phyloP scores from a whole-genome alignment of 768 basidiomycete species.

The Punctularia strigosozonata region DNA sequence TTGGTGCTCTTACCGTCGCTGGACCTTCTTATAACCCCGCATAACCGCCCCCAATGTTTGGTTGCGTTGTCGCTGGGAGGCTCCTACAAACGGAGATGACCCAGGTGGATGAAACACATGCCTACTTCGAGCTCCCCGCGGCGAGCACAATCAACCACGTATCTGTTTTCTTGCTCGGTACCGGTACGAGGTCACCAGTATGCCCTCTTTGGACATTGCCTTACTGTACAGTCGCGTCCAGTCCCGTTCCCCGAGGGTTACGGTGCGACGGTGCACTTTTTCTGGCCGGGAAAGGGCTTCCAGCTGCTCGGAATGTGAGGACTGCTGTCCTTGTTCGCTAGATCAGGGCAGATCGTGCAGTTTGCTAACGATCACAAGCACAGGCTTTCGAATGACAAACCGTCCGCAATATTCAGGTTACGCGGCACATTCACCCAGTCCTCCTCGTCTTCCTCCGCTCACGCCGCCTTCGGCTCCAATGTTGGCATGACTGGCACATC shows the following conservation, averaged over 20 bases:
- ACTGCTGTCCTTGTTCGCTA: background rate
- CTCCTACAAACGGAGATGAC: conserved; percentile 69
- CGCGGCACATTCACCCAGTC: conserved; percentile 45
- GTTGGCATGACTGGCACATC: conserved; percentile 7
- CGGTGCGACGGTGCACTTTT: conserved; percentile 76
- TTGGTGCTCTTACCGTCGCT: background rate
- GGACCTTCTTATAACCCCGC: background rate
- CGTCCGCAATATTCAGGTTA: conserved; percentile 80
- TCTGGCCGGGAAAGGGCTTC: conserved; percentile 80
- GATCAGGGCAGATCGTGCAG: background rate
- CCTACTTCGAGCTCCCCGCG: conserved; percentile 59
- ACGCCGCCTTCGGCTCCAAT: conserved; percentile 17
- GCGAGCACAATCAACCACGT: conserved; percentile 75
- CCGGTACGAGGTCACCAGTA: conserved; percentile 31
- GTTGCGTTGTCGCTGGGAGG: conserved; percentile 70
- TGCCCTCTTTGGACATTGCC: no score
- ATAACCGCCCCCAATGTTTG: conserved; percentile 48
- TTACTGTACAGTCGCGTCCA: conserved; percentile 11
- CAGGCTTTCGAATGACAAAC: conserved; percentile 85
- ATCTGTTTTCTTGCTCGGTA: conserved; percentile 75
- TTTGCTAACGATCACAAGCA: background rate
- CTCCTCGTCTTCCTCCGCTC: conserved; percentile 16
- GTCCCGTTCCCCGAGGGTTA: conserved; percentile 79
- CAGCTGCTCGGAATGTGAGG: conserved; percentile 77
- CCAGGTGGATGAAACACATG: conserved; percentile 78